Percentiles rank a stretch among this genome's conserved stretches.
phyloP scores from a whole-genome alignment of 805 yeast species.

The Ogataea allantospora region DNA sequence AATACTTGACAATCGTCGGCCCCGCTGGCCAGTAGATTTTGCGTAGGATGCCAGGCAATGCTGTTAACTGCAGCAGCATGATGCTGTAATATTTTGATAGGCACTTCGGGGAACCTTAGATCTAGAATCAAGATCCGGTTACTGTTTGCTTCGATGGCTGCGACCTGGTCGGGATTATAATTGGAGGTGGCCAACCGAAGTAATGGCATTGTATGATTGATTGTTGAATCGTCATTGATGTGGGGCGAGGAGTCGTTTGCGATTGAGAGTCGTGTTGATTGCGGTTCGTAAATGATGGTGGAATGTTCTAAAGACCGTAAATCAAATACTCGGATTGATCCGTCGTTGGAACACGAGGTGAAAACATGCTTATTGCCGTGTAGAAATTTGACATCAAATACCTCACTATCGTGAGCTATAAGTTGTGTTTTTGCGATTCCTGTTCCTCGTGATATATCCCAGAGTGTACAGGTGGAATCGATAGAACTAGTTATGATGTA shows the following conservation, averaged over 20 bases:
- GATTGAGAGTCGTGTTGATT: constrained; percentile 9
- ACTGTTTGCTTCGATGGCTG: constrained; percentile 75
- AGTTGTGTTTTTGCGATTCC: constrained; percentile 83
- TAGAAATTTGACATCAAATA: constrained; percentile 84
- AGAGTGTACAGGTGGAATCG: constrained; percentile 95
- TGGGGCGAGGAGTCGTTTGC: constrained; percentile 16
- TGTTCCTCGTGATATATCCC: constrained; percentile 72
- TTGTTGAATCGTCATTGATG: constrained; percentile 25
- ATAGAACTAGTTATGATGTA: constrained; percentile 80
- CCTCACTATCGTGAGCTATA: constrained; percentile 95
- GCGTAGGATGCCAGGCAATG: constrained; percentile 81
- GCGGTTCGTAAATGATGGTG: constrained; percentile 89
- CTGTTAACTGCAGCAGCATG: constrained; percentile 69
- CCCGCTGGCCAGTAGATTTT: constrained; percentile 60
- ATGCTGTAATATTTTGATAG: constrained; percentile 66
- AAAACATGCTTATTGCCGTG: constrained; percentile 73
- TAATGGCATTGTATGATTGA: constrained; percentile 47
- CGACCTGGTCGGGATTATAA: constrained; percentile 76
- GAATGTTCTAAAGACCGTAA: constrained; percentile 86
- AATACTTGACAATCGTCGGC: constrained; percentile 73
- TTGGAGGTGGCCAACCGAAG: constrained; percentile 76
- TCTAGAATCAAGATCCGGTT: constrained; percentile 69
- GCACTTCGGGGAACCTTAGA: constrained; percentile 83
- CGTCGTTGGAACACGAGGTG: constrained; percentile 94
- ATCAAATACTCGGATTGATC: constrained; percentile 90